Evolutionary conservation across 2,329 filamentous ascomycete genomes (phyloP), one percentile per base, ranked within the genome.

Genomic region (Dactylonectria estremocensis): DNA sequence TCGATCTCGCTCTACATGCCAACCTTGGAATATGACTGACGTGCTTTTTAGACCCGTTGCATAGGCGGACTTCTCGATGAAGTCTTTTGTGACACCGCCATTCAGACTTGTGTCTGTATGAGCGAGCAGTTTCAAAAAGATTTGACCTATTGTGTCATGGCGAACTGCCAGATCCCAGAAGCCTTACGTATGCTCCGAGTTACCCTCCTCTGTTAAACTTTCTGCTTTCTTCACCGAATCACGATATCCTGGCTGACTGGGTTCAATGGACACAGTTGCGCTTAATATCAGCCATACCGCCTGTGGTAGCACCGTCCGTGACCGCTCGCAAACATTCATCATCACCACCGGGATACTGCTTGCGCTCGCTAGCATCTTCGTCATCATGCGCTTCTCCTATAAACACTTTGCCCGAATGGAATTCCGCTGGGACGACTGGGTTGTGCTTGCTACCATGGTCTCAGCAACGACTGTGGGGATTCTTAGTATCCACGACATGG

Each of bases 391-490:
- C 48, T 50, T 50, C 16, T 8, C 16, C 48, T 50, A 50, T 31
- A 50, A 50, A 18, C 24, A 7, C 24, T 50, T 50, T 24, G 20
- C 48, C 20, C 20, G 48, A 18, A 50, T 50, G 24, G 48, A 49
- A n/a, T 75, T 82, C 14, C 78, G 71, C 8, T 61, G 79, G 9
- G 80, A 82, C 68, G 81, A 82, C 70, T 79, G 77, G 74, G 70
- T 77, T 53, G 71, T 80, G 46, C 50, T 80, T n/a, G 66, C 69
- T 1, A 74, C 77, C 0, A 53, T 77, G n/a, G 1, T 78, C 20
- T 66, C 73, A 3, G 78, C 74, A 28, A 69, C 77, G 3, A 74
- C 78, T 7, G 76, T 71, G 59, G 74, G 69, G 5, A 61, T 78
- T 59, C 75, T 81, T 45, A 76, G 73, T 48, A 66, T 76, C 28